Percentiles rank a stretch among this genome's conserved stretches.
These are phyloP conservation scores for Nectriaceae sp. DNA, from an alignment of 2,329 filamentous ascomycete genomes.

Conservation along the genomic window DNA sequence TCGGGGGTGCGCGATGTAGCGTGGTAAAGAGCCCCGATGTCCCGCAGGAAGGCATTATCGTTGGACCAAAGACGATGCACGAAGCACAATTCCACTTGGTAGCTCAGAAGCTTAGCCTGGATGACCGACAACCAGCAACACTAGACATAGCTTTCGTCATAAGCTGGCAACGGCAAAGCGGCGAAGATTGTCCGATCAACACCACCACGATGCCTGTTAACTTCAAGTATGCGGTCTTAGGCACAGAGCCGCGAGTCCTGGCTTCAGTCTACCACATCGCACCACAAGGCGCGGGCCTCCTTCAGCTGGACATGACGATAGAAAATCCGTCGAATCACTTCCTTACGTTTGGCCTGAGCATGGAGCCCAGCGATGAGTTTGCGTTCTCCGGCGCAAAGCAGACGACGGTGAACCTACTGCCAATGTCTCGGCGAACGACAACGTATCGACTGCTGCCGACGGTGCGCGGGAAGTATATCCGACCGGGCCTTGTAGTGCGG, in stretches of 20 bases:
- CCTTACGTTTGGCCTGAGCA: conserved; percentile 85
- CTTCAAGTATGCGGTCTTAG: conserved; percentile 71
- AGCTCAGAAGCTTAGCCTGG: conserved; percentile 74
- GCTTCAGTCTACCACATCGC: conserved; percentile 53
- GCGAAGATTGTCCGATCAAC: conserved; percentile 44
- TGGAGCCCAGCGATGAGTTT: conserved; percentile 92
- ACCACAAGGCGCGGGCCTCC: conserved; percentile 33
- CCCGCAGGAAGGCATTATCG: conserved; percentile 46
- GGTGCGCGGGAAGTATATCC: conserved; percentile 66
- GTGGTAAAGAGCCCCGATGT: conserved; percentile 41
- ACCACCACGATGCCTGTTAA: conserved; percentile 75
- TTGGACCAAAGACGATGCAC: conserved; percentile 68
- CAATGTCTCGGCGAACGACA: conserved; percentile 74
- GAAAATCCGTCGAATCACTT: conserved; percentile 96
- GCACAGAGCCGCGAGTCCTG: conserved; percentile 84
- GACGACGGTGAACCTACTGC: conserved; percentile 77
- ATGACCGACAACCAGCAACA: conserved; percentile 75
- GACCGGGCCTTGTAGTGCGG: conserved; percentile 72
- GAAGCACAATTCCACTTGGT: conserved; percentile 74
- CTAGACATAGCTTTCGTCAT: conserved; percentile 77
- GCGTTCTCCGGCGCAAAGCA: conserved; percentile 90
- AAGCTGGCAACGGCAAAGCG: conserved; percentile 67
- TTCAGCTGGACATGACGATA: conserved; percentile 63
- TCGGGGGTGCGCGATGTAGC: conserved; percentile 63
- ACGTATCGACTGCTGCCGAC: conserved; percentile 75